Evolutionary conservation across 2,329 filamentous ascomycete genomes (phyloP).

Genomic region (Capronia epimyces): DNA sequence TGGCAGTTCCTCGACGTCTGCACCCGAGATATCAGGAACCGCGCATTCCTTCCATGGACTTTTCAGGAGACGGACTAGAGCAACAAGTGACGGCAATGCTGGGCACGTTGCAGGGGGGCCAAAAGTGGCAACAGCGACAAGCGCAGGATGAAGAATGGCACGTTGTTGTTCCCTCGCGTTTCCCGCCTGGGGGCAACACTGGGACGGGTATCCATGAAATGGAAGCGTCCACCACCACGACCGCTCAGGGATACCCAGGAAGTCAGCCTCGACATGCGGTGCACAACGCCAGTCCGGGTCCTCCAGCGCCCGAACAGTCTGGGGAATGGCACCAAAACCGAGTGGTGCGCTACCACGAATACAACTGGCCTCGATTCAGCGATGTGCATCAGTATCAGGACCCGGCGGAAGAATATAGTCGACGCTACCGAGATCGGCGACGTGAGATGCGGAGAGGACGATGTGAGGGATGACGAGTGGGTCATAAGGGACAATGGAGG

Average conservation of each 20-base stretch:
- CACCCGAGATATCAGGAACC: slow-evolving; percentile 16
- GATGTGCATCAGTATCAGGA: slow-evolving; percentile 11
- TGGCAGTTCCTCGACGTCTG: not conserved
- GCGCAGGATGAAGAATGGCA: no score
- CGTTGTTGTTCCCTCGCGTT: not conserved
- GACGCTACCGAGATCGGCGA: slow-evolving; percentile 16
- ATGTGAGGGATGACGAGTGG: not conserved
- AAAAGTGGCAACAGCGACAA: not conserved
- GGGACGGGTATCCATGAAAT: not conserved
- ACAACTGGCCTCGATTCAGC: slow-evolving; percentile 21
- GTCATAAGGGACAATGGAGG: not conserved
- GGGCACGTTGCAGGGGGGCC: not conserved
- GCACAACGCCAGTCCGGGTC: not conserved
- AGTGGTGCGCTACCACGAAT: slow-evolving; percentile 8
- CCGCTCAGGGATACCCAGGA: not conserved
- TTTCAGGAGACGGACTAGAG: not conserved
- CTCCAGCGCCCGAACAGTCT: slow-evolving; percentile 5
- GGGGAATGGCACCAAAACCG: not conserved
- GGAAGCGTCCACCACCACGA: not conserved
- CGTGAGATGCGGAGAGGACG: slow-evolving; percentile 2
- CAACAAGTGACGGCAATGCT: slow-evolving; percentile 12
- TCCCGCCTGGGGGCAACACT: not conserved
- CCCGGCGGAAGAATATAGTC: slow-evolving; percentile 19
- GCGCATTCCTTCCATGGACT: slow-evolving; percentile 13
- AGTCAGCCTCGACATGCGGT: not conserved